Conservation (phyloP, 2,329 filamentous ascomycete species). For the Aspergillus thermomutatus region DNA sequence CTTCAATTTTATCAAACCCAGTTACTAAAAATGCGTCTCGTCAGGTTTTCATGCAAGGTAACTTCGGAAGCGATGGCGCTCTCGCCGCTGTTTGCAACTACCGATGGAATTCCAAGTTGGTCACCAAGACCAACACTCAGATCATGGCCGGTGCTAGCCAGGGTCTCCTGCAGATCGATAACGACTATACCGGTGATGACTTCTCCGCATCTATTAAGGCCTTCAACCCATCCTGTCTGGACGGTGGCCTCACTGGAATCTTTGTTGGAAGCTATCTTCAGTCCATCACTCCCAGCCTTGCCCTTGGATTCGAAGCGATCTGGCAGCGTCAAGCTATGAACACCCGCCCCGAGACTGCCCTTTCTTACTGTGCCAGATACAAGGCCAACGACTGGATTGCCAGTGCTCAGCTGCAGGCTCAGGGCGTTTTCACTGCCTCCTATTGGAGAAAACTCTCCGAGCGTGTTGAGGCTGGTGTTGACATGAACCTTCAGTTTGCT, state of each 20-base stretch:
- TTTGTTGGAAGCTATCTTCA: constrained; percentile 95
- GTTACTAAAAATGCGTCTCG: constrained; percentile 7
- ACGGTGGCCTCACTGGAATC: constrained; percentile 91
- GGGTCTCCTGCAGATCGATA: constrained; percentile 89
- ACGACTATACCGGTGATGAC: constrained; percentile 90
- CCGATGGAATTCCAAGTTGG: constrained; percentile 74
- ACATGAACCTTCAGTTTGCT: constrained; percentile 83
- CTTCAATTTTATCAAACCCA: background rate
- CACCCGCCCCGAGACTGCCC: constrained; percentile 82
- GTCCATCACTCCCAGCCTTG: constrained; percentile 79
- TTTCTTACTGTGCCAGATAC: constrained; percentile 90
- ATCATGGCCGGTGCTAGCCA: constrained; percentile 73
- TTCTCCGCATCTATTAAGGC: constrained; percentile 92
- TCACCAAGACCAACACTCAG: constrained; percentile 85
- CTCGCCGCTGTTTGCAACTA: constrained; percentile 90
- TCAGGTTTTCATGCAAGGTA: constrained; percentile 93
- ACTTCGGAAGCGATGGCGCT: constrained; percentile 86
- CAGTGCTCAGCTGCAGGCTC: constrained; percentile 82
- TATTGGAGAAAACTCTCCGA: constrained; percentile 94
- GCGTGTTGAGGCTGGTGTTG: constrained; percentile 92
- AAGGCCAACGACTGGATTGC: constrained; percentile 90
- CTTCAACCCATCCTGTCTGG: constrained; percentile 89
- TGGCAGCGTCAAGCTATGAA: constrained; percentile 85
- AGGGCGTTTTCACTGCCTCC: constrained; percentile 82
- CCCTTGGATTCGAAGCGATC: constrained; percentile 85